Evolutionary conservation across 1,139 yeast species (phyloP).

Genomic region (Debaryomycetaceae sp.): DNA sequence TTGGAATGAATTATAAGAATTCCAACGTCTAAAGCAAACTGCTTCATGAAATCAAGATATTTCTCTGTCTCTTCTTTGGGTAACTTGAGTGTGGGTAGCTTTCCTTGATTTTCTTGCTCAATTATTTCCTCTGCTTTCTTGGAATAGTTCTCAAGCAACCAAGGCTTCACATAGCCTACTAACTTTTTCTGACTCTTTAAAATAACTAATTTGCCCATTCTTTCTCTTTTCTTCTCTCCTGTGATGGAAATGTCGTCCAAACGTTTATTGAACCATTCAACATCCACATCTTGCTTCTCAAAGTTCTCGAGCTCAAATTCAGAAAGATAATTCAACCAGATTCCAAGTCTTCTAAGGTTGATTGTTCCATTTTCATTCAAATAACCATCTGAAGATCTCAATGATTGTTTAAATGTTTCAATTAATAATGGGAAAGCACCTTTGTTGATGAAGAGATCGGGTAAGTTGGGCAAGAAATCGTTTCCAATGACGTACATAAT

Average conservation of each 20-base stretch:
- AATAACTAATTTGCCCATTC: conserved; percentile 63
- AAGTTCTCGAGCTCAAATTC: conserved; percentile 79
- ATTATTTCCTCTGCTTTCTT: conserved; percentile 27
- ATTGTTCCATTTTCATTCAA: conserved; percentile 81
- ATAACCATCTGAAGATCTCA: conserved; percentile 77
- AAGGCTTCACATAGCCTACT: conserved; percentile 60
- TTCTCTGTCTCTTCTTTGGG: conserved; percentile 46
- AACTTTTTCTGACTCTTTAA: conserved; percentile 71
- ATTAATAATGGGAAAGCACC: conserved; percentile 93
- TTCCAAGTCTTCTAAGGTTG: conserved; percentile 64
- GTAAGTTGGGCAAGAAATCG: conserved; percentile 97
- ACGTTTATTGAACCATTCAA: conserved; percentile 87
- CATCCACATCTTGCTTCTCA: conserved; percentile 77
- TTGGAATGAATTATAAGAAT: conserved; percentile 61
- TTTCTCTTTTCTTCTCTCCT: conserved; percentile 66
- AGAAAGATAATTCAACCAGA: conserved; percentile 70
- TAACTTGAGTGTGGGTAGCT: conserved; percentile 48
- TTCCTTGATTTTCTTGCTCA: conserved; percentile 38
- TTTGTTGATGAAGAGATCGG: conserved; percentile 87
- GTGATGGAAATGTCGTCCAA: conserved; percentile 74
- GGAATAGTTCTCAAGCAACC: conserved; percentile 51
- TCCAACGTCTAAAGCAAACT: conserved; percentile 65
- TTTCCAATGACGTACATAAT: conserved; percentile 95
- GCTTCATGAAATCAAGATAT: conserved; percentile 58
- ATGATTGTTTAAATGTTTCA: conserved; percentile 80